phyloP scores from a whole-genome alignment of 2,329 filamentous ascomycete species.

The Neofusicoccum parvum region DNA sequence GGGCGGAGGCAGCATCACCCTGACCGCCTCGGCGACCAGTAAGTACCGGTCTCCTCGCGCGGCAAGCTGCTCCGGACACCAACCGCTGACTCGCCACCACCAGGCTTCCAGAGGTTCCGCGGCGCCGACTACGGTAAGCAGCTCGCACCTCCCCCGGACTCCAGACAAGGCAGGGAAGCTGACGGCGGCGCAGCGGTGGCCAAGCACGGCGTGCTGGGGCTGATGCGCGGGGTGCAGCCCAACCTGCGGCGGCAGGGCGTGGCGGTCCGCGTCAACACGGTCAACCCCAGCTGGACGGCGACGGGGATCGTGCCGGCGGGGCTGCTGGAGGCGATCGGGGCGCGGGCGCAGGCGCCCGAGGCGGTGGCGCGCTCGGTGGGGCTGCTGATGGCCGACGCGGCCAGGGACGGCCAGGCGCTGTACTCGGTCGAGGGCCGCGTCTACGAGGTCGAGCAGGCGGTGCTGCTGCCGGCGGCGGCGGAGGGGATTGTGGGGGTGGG shows the following conservation, averaged over 20 bases:
- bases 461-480: not conserved
- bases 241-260: constrained; percentile 32
- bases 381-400: constrained; percentile 53
- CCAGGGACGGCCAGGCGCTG: constrained; percentile 50
- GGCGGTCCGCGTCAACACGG: constrained; percentile 58
- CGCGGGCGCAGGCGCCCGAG: constrained; percentile 48
- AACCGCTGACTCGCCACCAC: no score
- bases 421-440: not conserved
- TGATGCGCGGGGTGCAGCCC: not conserved
- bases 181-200: not conserved
- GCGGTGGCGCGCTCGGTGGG: constrained; percentile 54
- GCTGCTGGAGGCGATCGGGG: constrained; percentile 41
- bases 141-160: not conserved
- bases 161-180: not conserved
- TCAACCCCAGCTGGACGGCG: constrained; percentile 59
- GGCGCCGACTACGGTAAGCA: not conserved
- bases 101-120: not conserved
- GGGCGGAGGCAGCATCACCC: constrained; percentile 31
- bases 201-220: not conserved
- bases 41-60: constrained; percentile 30
- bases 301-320: constrained; percentile 51
- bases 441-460: not conserved
- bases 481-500: no score
- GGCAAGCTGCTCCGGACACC: not conserved
- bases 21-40: constrained; percentile 51